phyloP scores from a whole-genome alignment of 306 rosid species.

The Vachellia collinsii region DNA sequence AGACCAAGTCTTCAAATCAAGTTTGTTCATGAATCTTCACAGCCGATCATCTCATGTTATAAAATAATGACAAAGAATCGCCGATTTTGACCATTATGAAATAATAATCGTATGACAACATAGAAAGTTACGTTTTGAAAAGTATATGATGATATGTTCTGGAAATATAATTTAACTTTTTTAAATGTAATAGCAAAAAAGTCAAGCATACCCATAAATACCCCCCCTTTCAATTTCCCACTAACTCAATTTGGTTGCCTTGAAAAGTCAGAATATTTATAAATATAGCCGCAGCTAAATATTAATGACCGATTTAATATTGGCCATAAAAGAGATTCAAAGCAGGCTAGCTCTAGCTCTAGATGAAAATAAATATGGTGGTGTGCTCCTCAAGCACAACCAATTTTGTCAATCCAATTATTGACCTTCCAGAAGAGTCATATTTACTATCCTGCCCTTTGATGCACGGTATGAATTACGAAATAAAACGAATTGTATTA shows the following conservation, averaged over 20 bases:
- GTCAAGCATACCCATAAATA: background rate
- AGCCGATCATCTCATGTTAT: background rate
- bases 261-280: slow-evolving; percentile 16
- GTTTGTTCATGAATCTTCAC: background rate
- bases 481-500: background rate
- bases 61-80: background rate
- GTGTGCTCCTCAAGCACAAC: background rate
- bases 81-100: background rate
- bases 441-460: background rate
- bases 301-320: slow-evolving; percentile 3
- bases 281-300: background rate
- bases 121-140: background rate
- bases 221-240: slow-evolving; percentile 4
- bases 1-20: slow-evolving; percentile 11
- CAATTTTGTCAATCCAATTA: background rate
- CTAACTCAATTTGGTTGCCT: background rate
- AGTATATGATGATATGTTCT: background rate
- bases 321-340: background rate
- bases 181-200: background rate
- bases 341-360: background rate
- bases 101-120: too few species aligned
- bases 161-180: background rate
- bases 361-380: background rate
- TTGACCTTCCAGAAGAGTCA: slow-evolving; percentile 44
- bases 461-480: background rate